These are phyloP conservation scores for Solanum paucissectum DNA, from an alignment of 257 asterid species.

Conservation along the genomic window DNA sequence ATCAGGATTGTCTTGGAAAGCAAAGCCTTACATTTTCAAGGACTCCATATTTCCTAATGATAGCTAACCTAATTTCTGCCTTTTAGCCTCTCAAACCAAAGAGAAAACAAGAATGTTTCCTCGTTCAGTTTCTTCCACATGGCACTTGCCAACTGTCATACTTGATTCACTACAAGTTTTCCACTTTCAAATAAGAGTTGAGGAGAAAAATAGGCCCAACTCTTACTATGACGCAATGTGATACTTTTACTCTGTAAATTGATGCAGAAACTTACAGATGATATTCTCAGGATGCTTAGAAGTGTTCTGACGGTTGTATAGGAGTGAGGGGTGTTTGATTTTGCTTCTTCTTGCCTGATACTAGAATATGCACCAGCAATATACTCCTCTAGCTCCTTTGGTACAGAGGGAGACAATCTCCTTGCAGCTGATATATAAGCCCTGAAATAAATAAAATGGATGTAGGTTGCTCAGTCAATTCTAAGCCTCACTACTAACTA, in stretches of 20 bases:
- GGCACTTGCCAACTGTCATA: not conserved
- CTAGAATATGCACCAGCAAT: slow-evolving; percentile 89
- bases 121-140: not conserved
- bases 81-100: not conserved
- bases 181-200: not conserved
- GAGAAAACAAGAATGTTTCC: not conserved
- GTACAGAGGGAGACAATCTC: slow-evolving; percentile 68
- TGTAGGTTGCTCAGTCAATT: not conserved
- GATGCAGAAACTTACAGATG: slow-evolving; percentile 49
- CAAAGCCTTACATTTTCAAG: not conserved
- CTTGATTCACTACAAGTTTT: not conserved
- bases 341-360: slow-evolving; percentile 98
- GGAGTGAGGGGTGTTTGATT: slow-evolving; percentile 76
- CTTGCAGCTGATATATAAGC: slow-evolving; percentile 96
- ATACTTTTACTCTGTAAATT: not conserved
- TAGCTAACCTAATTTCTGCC: not conserved
- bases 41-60: not conserved
- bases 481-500: not conserved
- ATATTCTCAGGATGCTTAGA: slow-evolving; percentile 80
- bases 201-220: not conserved
- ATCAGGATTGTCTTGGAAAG: not conserved
- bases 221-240: not conserved
- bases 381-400: slow-evolving; percentile 85
- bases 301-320: slow-evolving; percentile 76
- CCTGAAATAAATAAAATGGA: slow-evolving; percentile 36